phyloP scores from a whole-genome alignment of 1,284 basidiomycete genomes.

The Boletellus deceptivus region DNA sequence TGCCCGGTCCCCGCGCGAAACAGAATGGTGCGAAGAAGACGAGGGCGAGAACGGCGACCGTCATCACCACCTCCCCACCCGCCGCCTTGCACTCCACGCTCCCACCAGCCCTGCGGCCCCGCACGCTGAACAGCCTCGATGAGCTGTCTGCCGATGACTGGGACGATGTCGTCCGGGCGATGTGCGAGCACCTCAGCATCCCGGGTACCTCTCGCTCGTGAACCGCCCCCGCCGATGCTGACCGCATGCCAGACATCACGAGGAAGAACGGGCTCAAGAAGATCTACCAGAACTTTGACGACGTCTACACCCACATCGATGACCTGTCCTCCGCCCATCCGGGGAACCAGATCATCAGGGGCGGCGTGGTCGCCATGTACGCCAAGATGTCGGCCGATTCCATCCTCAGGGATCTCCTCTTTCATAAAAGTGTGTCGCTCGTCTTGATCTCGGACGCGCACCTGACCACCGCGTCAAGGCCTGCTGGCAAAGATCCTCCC shows the following conservation, averaged over 20 bases:
- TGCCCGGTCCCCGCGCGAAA: conserved; percentile 36
- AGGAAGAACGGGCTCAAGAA: conserved; percentile 59
- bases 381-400: conserved; percentile 62
- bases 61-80: background rate
- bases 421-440: conserved; percentile 45
- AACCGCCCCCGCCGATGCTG: background rate
- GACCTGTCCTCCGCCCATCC: conserved; percentile 38
- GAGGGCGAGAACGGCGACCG: conserved; percentile 15
- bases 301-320: conserved; percentile 49
- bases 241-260: conserved; percentile 44
- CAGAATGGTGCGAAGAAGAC: conserved; percentile 22
- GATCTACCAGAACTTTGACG: conserved; percentile 53
- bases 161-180: conserved; percentile 43
- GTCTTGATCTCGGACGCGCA: background rate
- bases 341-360: conserved; percentile 43
- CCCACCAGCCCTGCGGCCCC: conserved; percentile 12
- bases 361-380: conserved; percentile 59
- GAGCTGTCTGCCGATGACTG: conserved; percentile 43
- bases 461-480: conserved; percentile 35
- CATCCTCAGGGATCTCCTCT: conserved; percentile 54
- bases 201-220: conserved; percentile 41
- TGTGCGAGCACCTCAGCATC: conserved; percentile 50
- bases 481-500: conserved; percentile 53
- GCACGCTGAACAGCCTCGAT: conserved; percentile 16
- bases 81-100: background rate